Conservation (phyloP, 176 grass and related monocot genomes). For the Melocanna baccifera region DNA sequence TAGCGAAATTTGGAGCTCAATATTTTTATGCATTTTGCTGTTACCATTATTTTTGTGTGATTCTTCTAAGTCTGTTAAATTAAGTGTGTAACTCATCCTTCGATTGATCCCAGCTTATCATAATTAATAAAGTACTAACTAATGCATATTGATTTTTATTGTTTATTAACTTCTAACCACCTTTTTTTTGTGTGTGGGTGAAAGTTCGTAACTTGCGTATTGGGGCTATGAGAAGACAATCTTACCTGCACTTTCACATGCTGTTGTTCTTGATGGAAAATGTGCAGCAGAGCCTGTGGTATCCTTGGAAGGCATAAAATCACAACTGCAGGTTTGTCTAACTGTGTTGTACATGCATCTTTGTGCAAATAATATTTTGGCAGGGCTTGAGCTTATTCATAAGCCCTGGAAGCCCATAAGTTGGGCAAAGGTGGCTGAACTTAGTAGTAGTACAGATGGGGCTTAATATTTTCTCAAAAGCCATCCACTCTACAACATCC, state of each 20-base stretch:
- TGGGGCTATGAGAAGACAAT: conserved; percentile 96
- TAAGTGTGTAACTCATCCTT: no score
- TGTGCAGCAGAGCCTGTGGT: conserved; percentile 9
- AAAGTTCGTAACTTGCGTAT: conserved; percentile 91
- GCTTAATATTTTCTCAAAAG: background rate
- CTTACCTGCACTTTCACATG: conserved; percentile 84
- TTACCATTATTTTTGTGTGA: background rate
- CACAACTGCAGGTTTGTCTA: conserved; percentile 74
- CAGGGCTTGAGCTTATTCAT: conserved; percentile 22
- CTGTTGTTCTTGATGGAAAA: conserved; percentile 67
- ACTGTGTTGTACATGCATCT: background rate
- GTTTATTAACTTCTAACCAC: background rate
- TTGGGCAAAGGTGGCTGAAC: background rate
- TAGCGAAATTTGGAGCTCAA: background rate
- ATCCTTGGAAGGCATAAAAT: conserved; percentile 56
- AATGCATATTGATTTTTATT: conserved; percentile 7
- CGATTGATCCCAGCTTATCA: no score
- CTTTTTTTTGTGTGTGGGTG: background rate
- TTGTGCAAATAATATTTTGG: conserved; percentile 14
- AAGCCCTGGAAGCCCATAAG: background rate
- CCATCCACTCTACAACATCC: background rate
- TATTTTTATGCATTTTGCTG: conserved; percentile 16
- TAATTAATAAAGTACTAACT: no score
- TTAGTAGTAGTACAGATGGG: background rate
- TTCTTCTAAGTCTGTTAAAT: no score